phyloP scores from a whole-genome alignment of 257 asterid genomes.

The Nyctanthes arbortristis region DNA sequence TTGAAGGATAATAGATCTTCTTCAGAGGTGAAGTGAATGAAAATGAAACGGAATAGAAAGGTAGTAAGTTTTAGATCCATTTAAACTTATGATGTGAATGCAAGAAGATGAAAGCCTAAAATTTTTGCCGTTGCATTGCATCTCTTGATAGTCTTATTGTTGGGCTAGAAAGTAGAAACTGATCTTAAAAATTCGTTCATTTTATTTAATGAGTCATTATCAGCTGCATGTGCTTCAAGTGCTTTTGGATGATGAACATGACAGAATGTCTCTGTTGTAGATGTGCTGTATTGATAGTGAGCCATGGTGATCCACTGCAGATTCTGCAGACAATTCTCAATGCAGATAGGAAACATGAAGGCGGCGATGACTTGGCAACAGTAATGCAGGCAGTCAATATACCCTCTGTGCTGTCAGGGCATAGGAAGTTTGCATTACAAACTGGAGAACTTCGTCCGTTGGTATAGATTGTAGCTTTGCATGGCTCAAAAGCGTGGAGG shows the following conservation, averaged over 20 bases:
- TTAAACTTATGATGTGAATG: too few relatives aligned
- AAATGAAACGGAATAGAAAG: too few relatives aligned
- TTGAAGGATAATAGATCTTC: too few relatives aligned
- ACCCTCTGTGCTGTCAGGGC: slow-evolving; percentile 71
- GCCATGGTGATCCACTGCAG: slow-evolving; percentile 99
- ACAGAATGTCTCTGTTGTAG: slow-evolving; percentile 35
- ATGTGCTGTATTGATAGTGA: slow-evolving; percentile 71
- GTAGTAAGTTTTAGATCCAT: too few relatives aligned
- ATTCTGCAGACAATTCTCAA: slow-evolving; percentile 72
- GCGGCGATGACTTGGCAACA: slow-evolving; percentile 41
- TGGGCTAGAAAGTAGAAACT: background rate
- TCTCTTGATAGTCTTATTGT: background rate
- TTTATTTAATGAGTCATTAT: background rate
- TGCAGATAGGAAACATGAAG: slow-evolving; percentile 44
- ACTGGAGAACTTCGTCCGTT: slow-evolving; percentile 82
- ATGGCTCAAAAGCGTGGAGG: too few relatives aligned
- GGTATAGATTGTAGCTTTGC: slow-evolving; percentile 30
- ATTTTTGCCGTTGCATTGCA: too few relatives aligned
- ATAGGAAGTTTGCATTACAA: slow-evolving; percentile 64
- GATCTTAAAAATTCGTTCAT: background rate
- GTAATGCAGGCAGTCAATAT: slow-evolving; percentile 53
- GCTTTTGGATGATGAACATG: slow-evolving; percentile 10
- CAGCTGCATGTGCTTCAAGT: background rate
- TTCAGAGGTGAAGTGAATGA: too few relatives aligned
- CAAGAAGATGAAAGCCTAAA: too few relatives aligned